A percentile compares a stretch with the other conserved stretches of the same genome.
phyloP scores from a whole-genome alignment of 768 basidiomycete species.

The Hericium rajendrae region DNA sequence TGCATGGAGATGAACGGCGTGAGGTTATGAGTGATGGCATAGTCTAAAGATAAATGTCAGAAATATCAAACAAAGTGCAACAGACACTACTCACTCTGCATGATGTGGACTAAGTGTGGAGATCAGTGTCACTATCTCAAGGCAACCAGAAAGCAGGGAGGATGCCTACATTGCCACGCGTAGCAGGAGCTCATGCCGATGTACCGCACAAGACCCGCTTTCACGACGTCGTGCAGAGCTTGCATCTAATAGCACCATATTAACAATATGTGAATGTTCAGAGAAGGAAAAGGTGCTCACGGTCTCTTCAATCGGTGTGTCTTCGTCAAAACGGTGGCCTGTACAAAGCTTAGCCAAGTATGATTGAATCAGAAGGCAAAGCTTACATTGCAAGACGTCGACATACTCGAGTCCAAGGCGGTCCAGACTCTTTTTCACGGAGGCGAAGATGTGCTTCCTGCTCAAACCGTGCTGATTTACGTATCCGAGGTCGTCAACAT shows the following conservation, averaged over 20 bases:
- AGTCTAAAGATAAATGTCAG: background rate
- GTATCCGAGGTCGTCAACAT: conserved; percentile 20
- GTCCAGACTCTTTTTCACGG: conserved; percentile 51
- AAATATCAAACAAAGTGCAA: background rate
- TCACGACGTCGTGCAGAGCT: conserved; percentile 28
- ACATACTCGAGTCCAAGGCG: conserved; percentile 67
- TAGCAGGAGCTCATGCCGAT: conserved; percentile 20
- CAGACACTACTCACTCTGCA: background rate
- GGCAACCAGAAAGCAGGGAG: conserved; percentile 1
- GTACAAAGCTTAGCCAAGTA: background rate
- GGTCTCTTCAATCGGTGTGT: conserved; percentile 20
- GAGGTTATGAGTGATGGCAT: background rate
- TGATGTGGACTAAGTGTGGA: background rate
- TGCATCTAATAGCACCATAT: conserved; percentile 17
- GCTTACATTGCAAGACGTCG: conserved; percentile 49
- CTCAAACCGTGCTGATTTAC: conserved; percentile 26
- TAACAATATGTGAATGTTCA: background rate
- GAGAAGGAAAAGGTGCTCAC: background rate
- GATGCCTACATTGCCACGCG: conserved; percentile 17
- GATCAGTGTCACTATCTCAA: background rate
- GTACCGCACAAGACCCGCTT: conserved; percentile 26
- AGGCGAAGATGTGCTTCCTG: conserved; percentile 62
- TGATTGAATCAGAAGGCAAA: background rate
- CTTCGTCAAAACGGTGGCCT: conserved; percentile 21
- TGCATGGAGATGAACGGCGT: conserved; percentile 16